Conservation (phyloP, 345 rosid genomes). For the Eutrema japonicum region DNA sequence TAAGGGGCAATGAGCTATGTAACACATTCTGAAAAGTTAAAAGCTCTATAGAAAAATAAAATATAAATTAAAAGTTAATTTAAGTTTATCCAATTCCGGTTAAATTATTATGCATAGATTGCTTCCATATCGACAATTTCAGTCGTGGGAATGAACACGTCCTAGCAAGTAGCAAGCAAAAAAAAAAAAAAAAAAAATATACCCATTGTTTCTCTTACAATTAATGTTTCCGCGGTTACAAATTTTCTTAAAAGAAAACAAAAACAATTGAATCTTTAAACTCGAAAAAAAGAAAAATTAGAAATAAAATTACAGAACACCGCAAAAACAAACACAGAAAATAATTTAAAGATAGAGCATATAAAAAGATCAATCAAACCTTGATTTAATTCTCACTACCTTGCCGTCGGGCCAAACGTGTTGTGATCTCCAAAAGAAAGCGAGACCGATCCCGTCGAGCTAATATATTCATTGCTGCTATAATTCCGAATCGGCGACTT, state of each 20-base stretch:
- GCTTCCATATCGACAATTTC: neutral
- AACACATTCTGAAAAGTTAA: neutral
- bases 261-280: slow-evolving; percentile 20
- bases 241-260: slow-evolving; percentile 15
- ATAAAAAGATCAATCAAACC: slow-evolving; percentile 7
- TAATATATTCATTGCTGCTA: slow-evolving; percentile 24
- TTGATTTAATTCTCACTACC: slow-evolving; percentile 33
- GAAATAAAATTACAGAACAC: neutral
- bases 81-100: neutral
- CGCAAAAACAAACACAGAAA: neutral
- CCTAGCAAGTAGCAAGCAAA: too few relatives aligned
- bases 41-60: too few relatives aligned
- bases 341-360: neutral
- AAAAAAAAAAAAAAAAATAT: neutral
- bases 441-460: slow-evolving; percentile 37
- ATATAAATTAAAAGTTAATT: neutral
- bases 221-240: slow-evolving; percentile 11
- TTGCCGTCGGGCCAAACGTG: slow-evolving; percentile 40
- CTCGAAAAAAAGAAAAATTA: neutral
- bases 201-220: slow-evolving; percentile 5
- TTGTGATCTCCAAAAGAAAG: slow-evolving; percentile 35
- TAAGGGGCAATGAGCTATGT: neutral
- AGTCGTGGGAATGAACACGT: too few relatives aligned
- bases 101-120: neutral
- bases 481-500: slow-evolving; percentile 13